Evolutionary conservation across 2,329 filamentous ascomycete genomes (phyloP), one percentile per base, ranked within the genome.

Genomic region (Pyricularia pennisetigena): DNA sequence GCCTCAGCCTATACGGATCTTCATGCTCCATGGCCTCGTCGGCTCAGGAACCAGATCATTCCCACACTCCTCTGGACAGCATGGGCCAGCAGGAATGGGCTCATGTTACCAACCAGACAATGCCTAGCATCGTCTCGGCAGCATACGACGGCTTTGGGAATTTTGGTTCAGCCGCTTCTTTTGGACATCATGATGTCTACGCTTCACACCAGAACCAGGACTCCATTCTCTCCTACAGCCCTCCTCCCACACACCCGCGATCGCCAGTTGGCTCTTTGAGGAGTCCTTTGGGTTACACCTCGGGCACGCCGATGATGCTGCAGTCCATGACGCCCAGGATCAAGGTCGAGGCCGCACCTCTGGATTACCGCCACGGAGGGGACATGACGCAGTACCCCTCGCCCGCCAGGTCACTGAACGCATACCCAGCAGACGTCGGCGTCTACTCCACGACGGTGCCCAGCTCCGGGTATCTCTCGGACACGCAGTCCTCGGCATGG

Each of bases 141-240:
- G 83, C 85, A 64, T 87, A 86, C 73, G 82, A 83, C 72, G 75
- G 80, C 32, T 87, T 85, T 73, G 78, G 75, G 69, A 9, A 49
- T 28, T 61, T 61, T 61, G 57, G 57, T 26, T 61, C 57, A 26
- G 57, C n/a, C 5, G 8, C n/a, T 26, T 24, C 57, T 12, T 61
- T 61, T 16, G 57, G 57, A 26, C 41, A 61, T 2, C 79, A 82
- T 72, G 81, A 83, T 69, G 73, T 81, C 68, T 86, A 67, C 23
- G 29, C 28, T 30, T 32, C 35, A 5, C 64, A 35, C 30, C 64
- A 65, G 20, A 30, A 35, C 49, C 41, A 57, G 16, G 62, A 35
- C 14, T 64, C 62, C 28, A n/a, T 35, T 2, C 8, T 64, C 8
- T 64, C 62, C 23, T 16, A 64, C 62, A 30, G 28, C n/a, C 4